A percentile compares a stretch with the other conserved stretches of the same genome.
These are phyloP conservation scores for Wickerhamiella alocasiicola DNA, from an alignment of 805 yeast genomes.

Conservation along the genomic window DNA sequence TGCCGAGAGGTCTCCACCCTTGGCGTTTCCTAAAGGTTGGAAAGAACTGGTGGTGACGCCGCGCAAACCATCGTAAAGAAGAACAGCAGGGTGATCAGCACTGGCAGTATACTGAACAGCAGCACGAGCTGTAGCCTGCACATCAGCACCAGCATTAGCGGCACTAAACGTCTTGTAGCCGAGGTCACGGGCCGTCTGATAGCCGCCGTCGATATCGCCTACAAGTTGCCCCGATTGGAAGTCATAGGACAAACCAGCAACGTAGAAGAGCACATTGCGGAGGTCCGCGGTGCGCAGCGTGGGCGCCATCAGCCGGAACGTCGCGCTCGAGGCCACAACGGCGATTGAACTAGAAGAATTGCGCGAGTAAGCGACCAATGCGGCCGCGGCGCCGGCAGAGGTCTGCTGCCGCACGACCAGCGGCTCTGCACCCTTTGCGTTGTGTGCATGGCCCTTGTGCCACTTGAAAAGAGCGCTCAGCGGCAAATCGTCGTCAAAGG, in stretches of 20 bases:
- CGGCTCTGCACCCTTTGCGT: constrained; percentile 49
- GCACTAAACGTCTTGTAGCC: constrained; percentile 51
- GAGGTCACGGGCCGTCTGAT: constrained; percentile 49
- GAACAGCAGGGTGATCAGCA: constrained; percentile 44
- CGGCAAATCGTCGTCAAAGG: constrained; percentile 51
- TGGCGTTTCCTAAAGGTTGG: background rate
- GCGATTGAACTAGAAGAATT: constrained; percentile 27
- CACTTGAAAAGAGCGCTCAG: constrained; percentile 55
- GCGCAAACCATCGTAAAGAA: constrained; percentile 71
- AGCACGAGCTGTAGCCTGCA: constrained; percentile 39
- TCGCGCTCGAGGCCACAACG: constrained; percentile 53
- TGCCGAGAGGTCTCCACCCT: constrained; percentile 35
- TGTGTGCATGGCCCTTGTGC: constrained; percentile 40
- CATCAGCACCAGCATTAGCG: constrained; percentile 50
- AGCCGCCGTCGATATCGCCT: constrained; percentile 51
- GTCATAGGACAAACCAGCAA: constrained; percentile 68
- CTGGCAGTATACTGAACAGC: constrained; percentile 51
- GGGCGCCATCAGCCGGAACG: constrained; percentile 58
- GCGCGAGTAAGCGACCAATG: constrained; percentile 53
- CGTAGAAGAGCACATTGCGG: constrained; percentile 40
- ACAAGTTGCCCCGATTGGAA: constrained; percentile 38
- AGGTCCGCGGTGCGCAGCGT: constrained; percentile 25
- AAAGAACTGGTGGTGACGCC: constrained; percentile 37
- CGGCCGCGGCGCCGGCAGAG: constrained; percentile 73
- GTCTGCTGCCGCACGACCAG: constrained; percentile 45